Conservation (phyloP, 257 asterid species). For the Fraxinus anomala region DNA sequence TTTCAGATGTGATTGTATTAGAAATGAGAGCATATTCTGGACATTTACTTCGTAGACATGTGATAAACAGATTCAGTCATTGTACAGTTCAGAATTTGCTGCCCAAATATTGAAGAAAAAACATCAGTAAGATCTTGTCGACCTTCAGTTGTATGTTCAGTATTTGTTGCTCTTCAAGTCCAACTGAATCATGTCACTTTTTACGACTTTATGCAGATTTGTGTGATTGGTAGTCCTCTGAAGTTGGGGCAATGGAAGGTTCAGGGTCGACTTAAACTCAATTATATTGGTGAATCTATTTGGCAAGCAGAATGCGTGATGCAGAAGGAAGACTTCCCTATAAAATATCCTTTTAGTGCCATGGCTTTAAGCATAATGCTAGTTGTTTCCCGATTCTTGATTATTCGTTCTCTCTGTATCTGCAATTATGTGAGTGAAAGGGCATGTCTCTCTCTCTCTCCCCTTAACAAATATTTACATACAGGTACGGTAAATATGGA, state of each 20-base stretch:
- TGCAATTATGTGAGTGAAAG: neutral
- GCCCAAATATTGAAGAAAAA: conserved; percentile 72
- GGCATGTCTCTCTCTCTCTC: neutral
- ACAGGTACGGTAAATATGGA: conserved; percentile 74
- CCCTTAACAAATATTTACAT: conserved; percentile 69
- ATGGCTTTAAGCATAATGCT: conserved; percentile 21
- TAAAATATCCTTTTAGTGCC: conserved; percentile 75
- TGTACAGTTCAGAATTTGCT: conserved; percentile 84
- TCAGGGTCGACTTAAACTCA: conserved; percentile 63
- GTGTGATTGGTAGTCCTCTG: conserved; percentile 73
- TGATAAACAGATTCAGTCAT: conserved; percentile 56
- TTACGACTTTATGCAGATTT: conserved; percentile 48
- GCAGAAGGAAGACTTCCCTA: conserved; percentile 77
- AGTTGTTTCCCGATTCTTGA: conserved; percentile 18
- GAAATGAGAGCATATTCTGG: conserved; percentile 13
- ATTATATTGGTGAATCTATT: conserved; percentile 70
- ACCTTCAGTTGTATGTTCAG: conserved; percentile 18
- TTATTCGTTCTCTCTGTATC: conserved; percentile 8
- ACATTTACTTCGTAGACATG: conserved; percentile 24
- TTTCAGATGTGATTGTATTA: conserved; percentile 7
- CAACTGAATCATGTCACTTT: conserved; percentile 19
- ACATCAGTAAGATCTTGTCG: conserved; percentile 61
- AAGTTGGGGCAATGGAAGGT: conserved; percentile 86
- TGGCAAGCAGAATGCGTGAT: conserved; percentile 77
- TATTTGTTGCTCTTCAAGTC: conserved; percentile 4